Conservation (phyloP, 805 yeast species). For the Candida boidinii region DNA sequence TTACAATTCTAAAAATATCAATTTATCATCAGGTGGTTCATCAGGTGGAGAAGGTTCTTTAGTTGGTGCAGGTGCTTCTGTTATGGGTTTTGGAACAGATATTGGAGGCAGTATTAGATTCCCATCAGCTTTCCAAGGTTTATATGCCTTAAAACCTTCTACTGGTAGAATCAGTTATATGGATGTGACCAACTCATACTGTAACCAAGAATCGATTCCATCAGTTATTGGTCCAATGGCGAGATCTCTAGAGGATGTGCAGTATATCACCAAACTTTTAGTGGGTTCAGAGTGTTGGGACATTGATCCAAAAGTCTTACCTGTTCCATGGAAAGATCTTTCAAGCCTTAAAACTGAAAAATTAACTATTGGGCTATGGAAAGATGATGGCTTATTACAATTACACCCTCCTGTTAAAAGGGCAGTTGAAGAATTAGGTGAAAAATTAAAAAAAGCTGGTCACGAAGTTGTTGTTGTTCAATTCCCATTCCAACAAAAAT, state of each 20-base stretch:
- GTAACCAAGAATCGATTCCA: constrained; percentile 47
- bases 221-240: constrained; percentile 52
- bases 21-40: constrained; percentile 53
- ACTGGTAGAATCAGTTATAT: constrained; percentile 21
- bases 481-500: constrained; percentile 28
- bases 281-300: constrained; percentile 35
- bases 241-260: constrained; percentile 39
- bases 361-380: constrained; percentile 35
- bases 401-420: constrained; percentile 48
- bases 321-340: constrained; percentile 36
- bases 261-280: constrained; percentile 33
- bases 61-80: constrained; percentile 46
- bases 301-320: constrained; percentile 34
- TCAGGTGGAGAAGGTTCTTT: constrained; percentile 62
- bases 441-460: constrained; percentile 30
- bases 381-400: constrained; percentile 30
- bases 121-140: constrained; percentile 52
- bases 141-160: constrained; percentile 49
- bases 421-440: constrained; percentile 18
- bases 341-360: constrained; percentile 10
- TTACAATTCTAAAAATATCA: constrained; percentile 40
- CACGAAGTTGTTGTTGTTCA: constrained; percentile 43
- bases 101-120: constrained; percentile 48
- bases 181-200: constrained; percentile 30
- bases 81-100: constrained; percentile 55